Conservation (phyloP, 2,329 filamentous ascomycete genomes). For the Clonostachys rosea region DNA sequence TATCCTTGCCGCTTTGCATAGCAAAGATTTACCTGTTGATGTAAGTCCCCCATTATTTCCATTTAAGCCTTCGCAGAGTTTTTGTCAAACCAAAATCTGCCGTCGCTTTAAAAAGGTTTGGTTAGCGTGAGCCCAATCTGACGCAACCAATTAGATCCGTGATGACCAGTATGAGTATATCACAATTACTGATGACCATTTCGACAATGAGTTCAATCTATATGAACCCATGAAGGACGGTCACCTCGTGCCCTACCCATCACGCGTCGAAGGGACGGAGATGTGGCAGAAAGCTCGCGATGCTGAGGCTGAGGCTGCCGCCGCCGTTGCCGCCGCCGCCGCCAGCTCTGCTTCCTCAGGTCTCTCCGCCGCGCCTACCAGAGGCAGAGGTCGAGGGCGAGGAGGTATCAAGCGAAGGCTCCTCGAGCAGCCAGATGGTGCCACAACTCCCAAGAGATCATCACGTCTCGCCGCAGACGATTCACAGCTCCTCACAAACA, state of each 20-base stretch:
- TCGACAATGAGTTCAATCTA: conserved; percentile 33
- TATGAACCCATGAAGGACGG: conserved; percentile 35
- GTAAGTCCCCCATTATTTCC: conserved; percentile 28
- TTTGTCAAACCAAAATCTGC: background rate
- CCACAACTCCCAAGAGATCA: conserved; percentile 43
- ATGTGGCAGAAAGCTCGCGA: conserved; percentile 31
- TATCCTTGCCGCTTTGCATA: conserved; percentile 35
- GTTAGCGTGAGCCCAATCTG: background rate
- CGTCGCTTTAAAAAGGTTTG: background rate
- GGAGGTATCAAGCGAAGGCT: conserved; percentile 43
- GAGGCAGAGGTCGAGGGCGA: conserved; percentile 23
- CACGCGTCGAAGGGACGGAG: conserved; percentile 33
- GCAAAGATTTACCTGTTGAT: conserved; percentile 39
- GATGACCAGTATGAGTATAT: conserved; percentile 41
- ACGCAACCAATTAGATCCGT: conserved; percentile 17
- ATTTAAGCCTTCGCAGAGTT: background rate
- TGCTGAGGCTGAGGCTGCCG: conserved; percentile 27
- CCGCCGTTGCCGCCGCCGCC: conserved; percentile 13
- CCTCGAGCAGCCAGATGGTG: conserved; percentile 41
- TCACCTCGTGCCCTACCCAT: conserved; percentile 37
- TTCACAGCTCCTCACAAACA: conserved; percentile 12
- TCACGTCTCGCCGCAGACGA: conserved; percentile 25
- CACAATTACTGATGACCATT: conserved; percentile 35
- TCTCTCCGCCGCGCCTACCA: conserved; percentile 20
- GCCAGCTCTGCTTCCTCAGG: conserved; percentile 5